Percentiles rank a stretch among this genome's conserved stretches.
Evolutionary conservation across 768 basidiomycete genomes (phyloP).

Genomic region (Wakefieldia striispora): DNA sequence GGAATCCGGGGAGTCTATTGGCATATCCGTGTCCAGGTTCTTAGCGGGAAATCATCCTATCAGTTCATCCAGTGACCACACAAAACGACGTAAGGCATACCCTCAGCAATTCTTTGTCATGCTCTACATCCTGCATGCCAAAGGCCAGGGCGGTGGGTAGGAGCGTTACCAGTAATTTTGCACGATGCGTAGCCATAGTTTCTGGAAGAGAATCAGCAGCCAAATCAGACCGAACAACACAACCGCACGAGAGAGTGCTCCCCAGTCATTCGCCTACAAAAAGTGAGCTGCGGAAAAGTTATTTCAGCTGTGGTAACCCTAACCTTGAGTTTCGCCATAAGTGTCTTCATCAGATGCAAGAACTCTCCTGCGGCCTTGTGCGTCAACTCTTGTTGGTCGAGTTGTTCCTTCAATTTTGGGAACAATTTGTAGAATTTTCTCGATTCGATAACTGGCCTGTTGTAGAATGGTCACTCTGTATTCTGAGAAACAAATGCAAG

Average conservation of each 20-base stretch:
- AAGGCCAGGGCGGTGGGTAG: slow-evolving; percentile 49
- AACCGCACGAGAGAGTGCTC: slow-evolving; percentile 52
- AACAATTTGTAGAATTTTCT: slow-evolving; percentile 56
- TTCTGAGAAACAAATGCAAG: background rate
- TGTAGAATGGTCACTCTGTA: background rate
- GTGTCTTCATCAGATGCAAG: slow-evolving; percentile 52
- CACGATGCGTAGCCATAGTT: slow-evolving; percentile 46
- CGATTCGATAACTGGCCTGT: slow-evolving; percentile 56
- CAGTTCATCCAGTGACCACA: background rate
- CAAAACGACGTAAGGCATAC: slow-evolving; percentile 24
- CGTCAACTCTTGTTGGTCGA: slow-evolving; percentile 48
- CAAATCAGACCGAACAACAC: background rate
- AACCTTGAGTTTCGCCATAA: slow-evolving; percentile 68
- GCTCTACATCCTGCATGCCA: slow-evolving; percentile 47
- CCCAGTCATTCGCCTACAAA: slow-evolving; percentile 59
- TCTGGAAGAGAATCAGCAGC: slow-evolving; percentile 27
- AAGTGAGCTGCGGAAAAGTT: background rate
- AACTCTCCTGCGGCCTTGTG: slow-evolving; percentile 54
- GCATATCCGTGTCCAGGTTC: slow-evolving; percentile 53
- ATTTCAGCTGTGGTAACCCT: background rate
- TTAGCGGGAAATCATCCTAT: slow-evolving; percentile 15
- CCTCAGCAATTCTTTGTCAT: slow-evolving; percentile 48
- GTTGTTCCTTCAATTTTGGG: slow-evolving; percentile 40
- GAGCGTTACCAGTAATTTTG: slow-evolving; percentile 37
- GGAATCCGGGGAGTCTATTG: slow-evolving; percentile 38